Evolutionary conservation across 2,329 filamentous ascomycete genomes (phyloP).

Genomic region (Aaosphaeria arxii): DNA sequence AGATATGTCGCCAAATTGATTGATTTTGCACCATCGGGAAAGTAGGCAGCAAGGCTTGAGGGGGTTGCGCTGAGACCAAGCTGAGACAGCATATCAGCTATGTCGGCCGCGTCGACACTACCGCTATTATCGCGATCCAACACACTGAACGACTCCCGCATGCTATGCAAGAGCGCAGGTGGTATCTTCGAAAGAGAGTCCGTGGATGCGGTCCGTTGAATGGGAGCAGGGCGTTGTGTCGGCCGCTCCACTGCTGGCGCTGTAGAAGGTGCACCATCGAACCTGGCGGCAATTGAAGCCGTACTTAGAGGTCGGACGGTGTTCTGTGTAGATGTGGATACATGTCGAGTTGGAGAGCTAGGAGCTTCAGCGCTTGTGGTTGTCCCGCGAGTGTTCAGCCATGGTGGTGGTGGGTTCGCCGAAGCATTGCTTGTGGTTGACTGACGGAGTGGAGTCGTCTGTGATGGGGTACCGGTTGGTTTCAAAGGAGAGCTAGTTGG

Average conservation of each 20-base stretch:
- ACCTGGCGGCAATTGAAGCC: conserved; percentile 34
- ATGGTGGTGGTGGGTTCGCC: conserved; percentile 31
- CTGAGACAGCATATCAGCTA: conserved; percentile 83
- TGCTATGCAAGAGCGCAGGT: conserved; percentile 76
- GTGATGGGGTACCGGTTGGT: conserved; percentile 28
- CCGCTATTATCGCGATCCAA: conserved; percentile 88
- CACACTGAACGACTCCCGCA: conserved; percentile 92
- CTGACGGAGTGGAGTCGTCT: conserved; percentile 22
- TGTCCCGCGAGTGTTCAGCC: conserved; percentile 31
- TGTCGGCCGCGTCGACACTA: conserved; percentile 74
- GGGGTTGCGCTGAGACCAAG: conserved; percentile 74
- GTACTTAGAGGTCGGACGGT: conserved; percentile 24
- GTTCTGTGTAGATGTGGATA: conserved; percentile 10
- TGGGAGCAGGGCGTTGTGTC: conserved; percentile 19
- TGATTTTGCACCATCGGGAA: conserved; percentile 62
- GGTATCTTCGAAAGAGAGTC: conserved; percentile 66
- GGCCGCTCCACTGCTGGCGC: conserved; percentile 10
- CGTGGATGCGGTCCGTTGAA: conserved; percentile 20
- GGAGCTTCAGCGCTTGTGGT: conserved; percentile 26
- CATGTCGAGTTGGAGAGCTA: conserved; percentile 24
- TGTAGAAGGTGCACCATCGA: conserved; percentile 30
- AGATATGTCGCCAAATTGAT: conserved; percentile 85
- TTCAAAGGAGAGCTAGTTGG: conserved; percentile 42
- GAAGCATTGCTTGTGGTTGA: conserved; percentile 33
- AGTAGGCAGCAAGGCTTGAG: conserved; percentile 75